phyloP scores from a whole-genome alignment of 495 filamentous ascomycete species.

The Cryomyces minteri region DNA sequence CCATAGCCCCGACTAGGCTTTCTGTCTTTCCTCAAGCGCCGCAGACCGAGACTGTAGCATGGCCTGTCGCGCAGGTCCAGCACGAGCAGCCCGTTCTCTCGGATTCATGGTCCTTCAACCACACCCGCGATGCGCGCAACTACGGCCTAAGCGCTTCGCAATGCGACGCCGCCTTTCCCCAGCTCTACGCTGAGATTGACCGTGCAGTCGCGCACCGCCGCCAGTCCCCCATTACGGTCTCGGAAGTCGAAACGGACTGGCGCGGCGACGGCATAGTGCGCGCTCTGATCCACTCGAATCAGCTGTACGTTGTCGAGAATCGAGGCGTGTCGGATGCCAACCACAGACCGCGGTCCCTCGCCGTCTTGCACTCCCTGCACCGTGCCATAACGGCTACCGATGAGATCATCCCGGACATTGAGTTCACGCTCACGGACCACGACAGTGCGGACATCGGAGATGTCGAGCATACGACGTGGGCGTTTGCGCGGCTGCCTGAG shows the following conservation, averaged over 20 bases:
- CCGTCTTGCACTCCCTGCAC: conserved; percentile 7
- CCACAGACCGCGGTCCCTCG: conserved; percentile 5
- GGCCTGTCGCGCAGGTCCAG: too few relatives aligned
- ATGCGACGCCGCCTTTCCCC: conserved; percentile 10
- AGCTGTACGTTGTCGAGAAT: conserved; percentile 12
- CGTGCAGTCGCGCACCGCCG: conserved; percentile 7
- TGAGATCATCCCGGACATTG: conserved; percentile 9
- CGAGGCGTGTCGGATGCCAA: not conserved
- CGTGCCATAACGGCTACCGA: conserved; percentile 6
- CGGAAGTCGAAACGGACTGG: conserved; percentile 6
- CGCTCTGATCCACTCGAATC: conserved; percentile 6
- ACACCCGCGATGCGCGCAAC: conserved; percentile 3
- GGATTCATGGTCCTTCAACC: conserved; percentile 4
- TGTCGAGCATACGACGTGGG: conserved; percentile 6
- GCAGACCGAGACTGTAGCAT: too few relatives aligned
- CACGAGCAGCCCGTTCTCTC: too few relatives aligned
- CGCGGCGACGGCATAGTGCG: conserved; percentile 8
- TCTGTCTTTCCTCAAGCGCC: too few relatives aligned
- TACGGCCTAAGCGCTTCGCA: conserved; percentile 8
- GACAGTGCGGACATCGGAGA: conserved; percentile 5
- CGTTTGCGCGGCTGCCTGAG: conserved; percentile 3
- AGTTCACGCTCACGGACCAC: conserved; percentile 12
- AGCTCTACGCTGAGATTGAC: conserved; percentile 9
- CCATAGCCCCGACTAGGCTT: too few relatives aligned
- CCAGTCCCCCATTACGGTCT: conserved; percentile 3